Conservation (phyloP, 306 rosid genomes). For the Fragaria nilgerrensis region DNA sequence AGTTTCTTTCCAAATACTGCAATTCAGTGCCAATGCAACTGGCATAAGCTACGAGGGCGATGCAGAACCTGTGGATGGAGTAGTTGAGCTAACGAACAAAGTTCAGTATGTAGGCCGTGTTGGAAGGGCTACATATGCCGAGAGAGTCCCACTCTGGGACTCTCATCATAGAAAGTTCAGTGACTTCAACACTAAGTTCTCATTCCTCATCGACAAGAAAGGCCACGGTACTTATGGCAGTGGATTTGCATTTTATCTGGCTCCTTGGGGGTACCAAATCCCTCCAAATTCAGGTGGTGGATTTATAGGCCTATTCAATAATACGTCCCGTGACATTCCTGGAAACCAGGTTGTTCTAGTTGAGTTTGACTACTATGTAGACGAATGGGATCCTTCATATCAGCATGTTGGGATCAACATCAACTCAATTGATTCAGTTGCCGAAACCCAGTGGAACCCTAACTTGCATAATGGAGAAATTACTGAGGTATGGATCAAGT, state of each 20-base stretch:
- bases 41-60: slow-evolving; percentile 12
- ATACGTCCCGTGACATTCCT: neutral
- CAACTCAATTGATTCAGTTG: neutral
- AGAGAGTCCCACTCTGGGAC: slow-evolving; percentile 37
- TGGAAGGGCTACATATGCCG: slow-evolving; percentile 31
- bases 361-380: neutral
- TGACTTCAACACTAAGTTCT: slow-evolving; percentile 33
- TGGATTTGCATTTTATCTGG: neutral
- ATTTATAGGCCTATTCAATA: neutral
- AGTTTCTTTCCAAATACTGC: slow-evolving; percentile 3
- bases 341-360: neutral
- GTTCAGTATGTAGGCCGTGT: slow-evolving; percentile 5
- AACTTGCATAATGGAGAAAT: neutral
- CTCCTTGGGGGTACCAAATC: neutral
- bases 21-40: neutral
- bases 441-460: neutral
- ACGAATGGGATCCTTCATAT: neutral
- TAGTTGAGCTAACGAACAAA: slow-evolving; percentile 5
- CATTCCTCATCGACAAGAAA: slow-evolving; percentile 17
- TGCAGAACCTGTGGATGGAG: slow-evolving; percentile 9
- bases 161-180: slow-evolving; percentile 7
- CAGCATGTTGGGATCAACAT: neutral
- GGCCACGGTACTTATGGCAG: neutral
- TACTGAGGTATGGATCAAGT: neutral
- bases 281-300: neutral